These are phyloP conservation scores for Ganoderma multipileum DNA, from an alignment of 1,284 basidiomycete genomes.

Conservation along the genomic window DNA sequence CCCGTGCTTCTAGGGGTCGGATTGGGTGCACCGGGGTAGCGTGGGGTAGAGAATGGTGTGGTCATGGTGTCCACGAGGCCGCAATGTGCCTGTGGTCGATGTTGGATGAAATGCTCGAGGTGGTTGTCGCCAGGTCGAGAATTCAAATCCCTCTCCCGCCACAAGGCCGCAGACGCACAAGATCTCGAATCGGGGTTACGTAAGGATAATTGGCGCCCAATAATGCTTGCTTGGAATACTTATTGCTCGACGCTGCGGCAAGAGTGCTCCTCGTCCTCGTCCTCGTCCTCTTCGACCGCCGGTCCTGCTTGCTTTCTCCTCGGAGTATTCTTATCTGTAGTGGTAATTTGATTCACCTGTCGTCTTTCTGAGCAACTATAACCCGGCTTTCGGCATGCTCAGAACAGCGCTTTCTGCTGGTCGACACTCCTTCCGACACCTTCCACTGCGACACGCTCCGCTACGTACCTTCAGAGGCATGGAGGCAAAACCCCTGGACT, in stretches of 20 bases:
- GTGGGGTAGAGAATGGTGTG: constrained; percentile 27
- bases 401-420: constrained; percentile 13
- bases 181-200: neutral
- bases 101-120: neutral
- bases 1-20: constrained; percentile 33
- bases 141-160: neutral
- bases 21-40: constrained; percentile 27
- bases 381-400: constrained; percentile 19
- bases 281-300: neutral
- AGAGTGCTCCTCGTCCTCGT: no score
- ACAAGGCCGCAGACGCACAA: neutral
- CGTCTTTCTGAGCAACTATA: neutral
- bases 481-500: constrained; percentile 43
- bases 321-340: neutral
- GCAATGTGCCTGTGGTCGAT: neutral
- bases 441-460: neutral
- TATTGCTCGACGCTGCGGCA: no score
- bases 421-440: constrained; percentile 11
- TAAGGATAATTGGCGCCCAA: neutral
- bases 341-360: neutral
- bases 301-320: neutral
- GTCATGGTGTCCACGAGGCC: constrained; percentile 27
- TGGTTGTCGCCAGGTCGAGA: neutral
- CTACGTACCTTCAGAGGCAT: constrained; percentile 24
- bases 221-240: neutral